Evolutionary conservation across 768 basidiomycete species (phyloP), one percentile per base, ranked within the genome.

Genomic region (Kwoniella newhampshirensis): DNA sequence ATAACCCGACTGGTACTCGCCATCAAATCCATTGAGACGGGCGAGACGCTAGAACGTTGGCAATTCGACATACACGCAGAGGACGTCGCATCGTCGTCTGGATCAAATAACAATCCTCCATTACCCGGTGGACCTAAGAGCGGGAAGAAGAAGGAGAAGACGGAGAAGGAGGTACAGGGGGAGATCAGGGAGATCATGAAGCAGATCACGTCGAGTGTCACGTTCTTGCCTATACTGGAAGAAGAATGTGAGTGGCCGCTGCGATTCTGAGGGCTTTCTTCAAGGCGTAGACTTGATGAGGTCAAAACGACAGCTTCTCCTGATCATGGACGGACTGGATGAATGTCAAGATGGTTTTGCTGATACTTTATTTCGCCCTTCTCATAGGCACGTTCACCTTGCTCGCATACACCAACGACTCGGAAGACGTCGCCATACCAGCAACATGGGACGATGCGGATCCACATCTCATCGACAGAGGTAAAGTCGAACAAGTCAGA

Each of bases 111-210:
- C 41, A 58, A 58, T 20, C 56, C 56, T 15, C 45, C 56, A 20
- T 39, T 58, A 51, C 56, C 56, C 17, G 30, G 53, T 20, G 47
- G 43, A 15, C 50, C 48, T 18, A 20, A 15, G 11, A 25, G 39
- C 30, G 30, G 35, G 30, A 60, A 67, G 51, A 73, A 71, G 54
- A 75, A 75, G 57, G 77, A 76, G 39, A 78, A 78, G 70, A 80
- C 78, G 36, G 78, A 78, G 52, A 78, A 78, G 62, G 91, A 97
- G 70, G 94, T 98, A 44, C 91, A 96, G 77, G 89, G 88, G 28
- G 94, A 99, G 81, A 98, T 99, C 61, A 85, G 96, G 18, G 91
- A 91, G 46, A 97, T 98, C 68, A 84, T 99, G 73, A 96, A 97
- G 79, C 96, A 99, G 76, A 98, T 99, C 70, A 91, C 96, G 37